Evolutionary conservation across 1,284 basidiomycete species (phyloP).

Genomic region (Cutaneotrichosporon cavernicola): DNA sequence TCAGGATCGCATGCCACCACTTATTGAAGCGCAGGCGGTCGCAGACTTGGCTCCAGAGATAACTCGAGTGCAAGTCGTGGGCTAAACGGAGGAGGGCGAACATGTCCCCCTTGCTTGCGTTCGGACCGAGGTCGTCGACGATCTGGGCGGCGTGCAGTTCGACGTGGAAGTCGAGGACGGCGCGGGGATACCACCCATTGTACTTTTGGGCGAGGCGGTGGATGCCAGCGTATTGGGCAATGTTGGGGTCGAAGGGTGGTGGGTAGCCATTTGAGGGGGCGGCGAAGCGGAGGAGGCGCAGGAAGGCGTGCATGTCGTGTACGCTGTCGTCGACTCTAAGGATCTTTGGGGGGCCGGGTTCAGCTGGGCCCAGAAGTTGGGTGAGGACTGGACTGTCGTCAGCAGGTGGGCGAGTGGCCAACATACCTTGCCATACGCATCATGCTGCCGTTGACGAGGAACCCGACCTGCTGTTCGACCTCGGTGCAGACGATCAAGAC

Average conservation of each 20-base stretch:
- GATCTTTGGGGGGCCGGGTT: slow-evolving; percentile 5
- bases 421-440: slow-evolving; percentile 24
- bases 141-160: slow-evolving; percentile 22
- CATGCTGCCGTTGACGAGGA: slow-evolving; percentile 23
- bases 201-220: slow-evolving; percentile 24
- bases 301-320: slow-evolving; percentile 25
- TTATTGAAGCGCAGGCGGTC: slow-evolving; percentile 14
- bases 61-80: slow-evolving; percentile 15
- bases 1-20: slow-evolving; percentile 23
- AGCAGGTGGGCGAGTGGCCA: not conserved
- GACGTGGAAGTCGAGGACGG: slow-evolving; percentile 28
- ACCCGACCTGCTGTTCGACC: slow-evolving; percentile 17
- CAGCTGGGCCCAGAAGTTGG: not conserved
- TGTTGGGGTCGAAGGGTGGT: slow-evolving; percentile 17
- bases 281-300: slow-evolving; percentile 18
- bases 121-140: slow-evolving; percentile 14
- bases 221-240: slow-evolving; percentile 22
- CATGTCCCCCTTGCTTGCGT: slow-evolving; percentile 14
- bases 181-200: slow-evolving; percentile 25
- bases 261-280: slow-evolving; percentile 5
- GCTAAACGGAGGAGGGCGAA: slow-evolving; percentile 21
- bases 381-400: slow-evolving; percentile 18
- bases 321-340: slow-evolving; percentile 14
- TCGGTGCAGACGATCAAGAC: slow-evolving; percentile 20
- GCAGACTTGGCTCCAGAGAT: slow-evolving; percentile 24